phyloP scores from a whole-genome alignment of 768 basidiomycete species.

The Dendrothele bispora region DNA sequence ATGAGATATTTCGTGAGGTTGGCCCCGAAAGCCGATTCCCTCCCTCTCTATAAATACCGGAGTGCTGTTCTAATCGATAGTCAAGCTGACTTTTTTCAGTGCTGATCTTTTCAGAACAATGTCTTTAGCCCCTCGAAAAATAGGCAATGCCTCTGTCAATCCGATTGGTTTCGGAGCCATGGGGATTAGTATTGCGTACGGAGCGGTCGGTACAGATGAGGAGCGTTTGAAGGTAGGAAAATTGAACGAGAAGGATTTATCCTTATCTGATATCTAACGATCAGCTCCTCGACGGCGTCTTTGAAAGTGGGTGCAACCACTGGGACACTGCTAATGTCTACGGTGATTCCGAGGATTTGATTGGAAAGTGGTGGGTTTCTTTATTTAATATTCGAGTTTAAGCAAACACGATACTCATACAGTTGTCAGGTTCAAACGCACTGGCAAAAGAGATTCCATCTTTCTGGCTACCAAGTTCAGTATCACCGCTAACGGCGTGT shows the following conservation, averaged over 20 bases:
- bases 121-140: too few species aligned
- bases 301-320: constrained; percentile 15
- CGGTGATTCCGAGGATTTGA: constrained; percentile 40
- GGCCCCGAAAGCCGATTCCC: too few species aligned
- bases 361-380: constrained; percentile 42
- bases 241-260: neutral
- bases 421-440: constrained; percentile 44
- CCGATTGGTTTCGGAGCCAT: constrained; percentile 54
- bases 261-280: neutral
- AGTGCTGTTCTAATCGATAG: too few species aligned
- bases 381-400: neutral
- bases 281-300: constrained; percentile 38
- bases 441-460: constrained; percentile 50
- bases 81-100: too few species aligned
- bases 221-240: constrained; percentile 50
- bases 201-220: constrained; percentile 44
- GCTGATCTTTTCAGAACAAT: too few species aligned
- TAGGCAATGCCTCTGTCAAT: constrained; percentile 34
- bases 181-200: constrained; percentile 41
- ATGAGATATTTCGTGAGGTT: too few species aligned
- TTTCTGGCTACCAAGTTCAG: constrained; percentile 62
- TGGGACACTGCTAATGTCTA: constrained; percentile 55
- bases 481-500: constrained; percentile 7
- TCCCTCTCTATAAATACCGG: too few species aligned
- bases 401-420: neutral